Conservation (phyloP, 2,329 filamentous ascomycete species). For the Cordyceps militaris region DNA sequence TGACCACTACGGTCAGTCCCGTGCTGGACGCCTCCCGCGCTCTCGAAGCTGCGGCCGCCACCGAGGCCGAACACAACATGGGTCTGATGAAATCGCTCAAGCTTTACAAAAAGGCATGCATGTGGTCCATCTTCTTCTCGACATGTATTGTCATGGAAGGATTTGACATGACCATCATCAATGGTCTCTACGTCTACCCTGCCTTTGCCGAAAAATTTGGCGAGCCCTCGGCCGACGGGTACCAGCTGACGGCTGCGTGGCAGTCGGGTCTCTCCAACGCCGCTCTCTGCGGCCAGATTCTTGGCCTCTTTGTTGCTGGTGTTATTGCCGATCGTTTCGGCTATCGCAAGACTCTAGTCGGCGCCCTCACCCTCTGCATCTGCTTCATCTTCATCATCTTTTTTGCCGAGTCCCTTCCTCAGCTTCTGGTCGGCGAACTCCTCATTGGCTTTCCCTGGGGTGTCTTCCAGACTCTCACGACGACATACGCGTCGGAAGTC, state of each 20-base stretch:
- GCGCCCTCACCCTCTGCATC: conserved; percentile 30
- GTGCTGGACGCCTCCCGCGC: conserved; percentile 1
- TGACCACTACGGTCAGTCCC: neutral
- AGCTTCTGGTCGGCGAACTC: conserved; percentile 39
- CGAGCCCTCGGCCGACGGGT: conserved; percentile 27
- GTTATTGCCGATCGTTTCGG: conserved; percentile 39
- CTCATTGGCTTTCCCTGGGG: conserved; percentile 42
- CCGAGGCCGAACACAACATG: conserved; percentile 29
- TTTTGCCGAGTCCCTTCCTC: conserved; percentile 34
- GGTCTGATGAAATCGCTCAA: conserved; percentile 29
- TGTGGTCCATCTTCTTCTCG: conserved; percentile 33
- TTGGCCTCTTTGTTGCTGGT: conserved; percentile 44
- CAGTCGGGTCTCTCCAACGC: conserved; percentile 45
- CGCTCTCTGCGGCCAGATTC: conserved; percentile 39
- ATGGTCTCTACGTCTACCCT: conserved; percentile 34
- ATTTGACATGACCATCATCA: conserved; percentile 34
- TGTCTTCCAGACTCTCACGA: conserved; percentile 39
- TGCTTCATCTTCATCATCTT: conserved; percentile 43
- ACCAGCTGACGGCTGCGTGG: conserved; percentile 44
- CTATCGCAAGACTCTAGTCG: conserved; percentile 41
- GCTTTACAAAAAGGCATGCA: conserved; percentile 31
- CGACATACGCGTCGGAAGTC: conserved; percentile 43
- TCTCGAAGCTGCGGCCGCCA: conserved; percentile 21
- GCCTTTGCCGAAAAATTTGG: conserved; percentile 36
- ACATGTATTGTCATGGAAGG: conserved; percentile 34